Evolutionary conservation across 495 filamentous ascomycete genomes (phyloP).

Genomic region (Hamigera avellanea): DNA sequence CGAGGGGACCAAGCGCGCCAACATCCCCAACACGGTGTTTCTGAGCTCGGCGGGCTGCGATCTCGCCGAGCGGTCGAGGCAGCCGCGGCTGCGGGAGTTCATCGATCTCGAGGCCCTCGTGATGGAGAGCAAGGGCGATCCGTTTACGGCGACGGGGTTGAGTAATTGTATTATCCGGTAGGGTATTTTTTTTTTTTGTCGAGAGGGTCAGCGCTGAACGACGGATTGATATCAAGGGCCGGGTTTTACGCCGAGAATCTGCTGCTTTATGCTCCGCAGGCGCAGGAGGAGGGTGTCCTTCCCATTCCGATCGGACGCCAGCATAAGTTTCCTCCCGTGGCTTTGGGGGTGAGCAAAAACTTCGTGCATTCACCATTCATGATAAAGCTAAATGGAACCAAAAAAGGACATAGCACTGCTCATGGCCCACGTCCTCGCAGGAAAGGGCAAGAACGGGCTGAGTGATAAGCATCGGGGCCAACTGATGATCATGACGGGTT

Average conservation of each 20-base stretch:
- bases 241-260: constrained; percentile 49
- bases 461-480: constrained; percentile 43
- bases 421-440: constrained; percentile 38
- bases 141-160: constrained; percentile 23
- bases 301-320: constrained; percentile 37
- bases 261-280: constrained; percentile 37
- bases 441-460: constrained; percentile 43
- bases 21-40: constrained; percentile 37
- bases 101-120: constrained; percentile 39
- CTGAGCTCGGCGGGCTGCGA: constrained; percentile 43
- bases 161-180: constrained; percentile 41
- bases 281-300: constrained; percentile 30
- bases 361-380: background rate
- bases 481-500: constrained; percentile 42
- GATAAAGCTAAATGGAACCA: background rate
- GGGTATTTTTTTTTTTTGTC: constrained; percentile 5
- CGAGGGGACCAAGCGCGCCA: constrained; percentile 36
- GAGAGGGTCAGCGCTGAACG: background rate
- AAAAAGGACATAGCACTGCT: constrained; percentile 37
- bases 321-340: constrained; percentile 44
- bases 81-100: constrained; percentile 43
- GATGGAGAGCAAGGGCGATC: constrained; percentile 35
- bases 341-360: constrained; percentile 27
- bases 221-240: constrained; percentile 23
- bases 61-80: constrained; percentile 36